Percentiles rank a stretch among this genome's conserved stretches.
Evolutionary conservation across 257 asterid genomes (phyloP).

Genomic region (Fraxinus pennsylvanica): DNA sequence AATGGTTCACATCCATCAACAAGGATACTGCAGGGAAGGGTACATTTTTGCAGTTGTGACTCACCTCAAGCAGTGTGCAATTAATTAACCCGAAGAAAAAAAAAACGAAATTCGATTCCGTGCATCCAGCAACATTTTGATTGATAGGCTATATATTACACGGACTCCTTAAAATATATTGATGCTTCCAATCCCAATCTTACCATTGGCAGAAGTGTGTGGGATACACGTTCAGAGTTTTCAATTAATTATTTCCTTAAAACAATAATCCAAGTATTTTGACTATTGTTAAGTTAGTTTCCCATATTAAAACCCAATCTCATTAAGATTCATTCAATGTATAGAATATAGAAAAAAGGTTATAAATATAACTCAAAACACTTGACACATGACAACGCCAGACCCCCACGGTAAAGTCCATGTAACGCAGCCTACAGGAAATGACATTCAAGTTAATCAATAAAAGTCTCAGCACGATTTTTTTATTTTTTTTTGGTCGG

Average conservation of each 20-base stretch:
- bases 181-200: neutral
- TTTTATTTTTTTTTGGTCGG: too few relatives aligned
- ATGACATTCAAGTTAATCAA: neutral
- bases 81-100: neutral
- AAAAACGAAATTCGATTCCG: neutral
- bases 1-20: conserved; percentile 74
- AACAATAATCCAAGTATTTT: neutral
- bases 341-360: neutral
- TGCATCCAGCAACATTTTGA: neutral
- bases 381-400: neutral
- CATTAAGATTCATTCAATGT: neutral
- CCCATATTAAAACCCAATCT: neutral
- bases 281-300: neutral
- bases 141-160: neutral
- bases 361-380: neutral
- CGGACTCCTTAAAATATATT: neutral
- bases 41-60: conserved; percentile 25
- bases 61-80: conserved; percentile 31
- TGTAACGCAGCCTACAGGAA: neutral
- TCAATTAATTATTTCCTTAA: neutral
- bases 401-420: neutral
- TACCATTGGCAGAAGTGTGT: neutral
- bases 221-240: neutral
- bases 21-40: conserved; percentile 41
- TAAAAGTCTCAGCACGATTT: neutral